Percentiles rank a stretch among this genome's conserved stretches.
Evolutionary conservation across 768 basidiomycete genomes (phyloP).

Genomic region (Lentinula lateritia): DNA sequence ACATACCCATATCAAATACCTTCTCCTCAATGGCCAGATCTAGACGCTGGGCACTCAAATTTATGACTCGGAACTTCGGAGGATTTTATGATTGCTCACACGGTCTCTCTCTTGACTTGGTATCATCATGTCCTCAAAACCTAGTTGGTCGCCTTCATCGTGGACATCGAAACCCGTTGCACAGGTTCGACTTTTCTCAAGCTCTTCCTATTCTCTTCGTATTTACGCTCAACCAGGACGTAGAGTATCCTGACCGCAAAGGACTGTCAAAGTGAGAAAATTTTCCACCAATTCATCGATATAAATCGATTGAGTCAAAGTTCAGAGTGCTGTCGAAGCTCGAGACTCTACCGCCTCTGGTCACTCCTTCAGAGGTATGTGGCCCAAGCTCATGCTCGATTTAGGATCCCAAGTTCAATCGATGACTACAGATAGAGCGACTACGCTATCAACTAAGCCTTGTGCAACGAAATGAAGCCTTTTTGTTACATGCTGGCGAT

Average conservation of each 20-base stretch:
- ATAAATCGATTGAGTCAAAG: conserved; percentile 7
- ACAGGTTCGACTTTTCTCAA: conserved; percentile 41
- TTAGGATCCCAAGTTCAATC: neutral
- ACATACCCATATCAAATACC: no score
- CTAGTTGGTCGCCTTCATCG: conserved; percentile 64
- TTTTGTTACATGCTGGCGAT: conserved; percentile 95
- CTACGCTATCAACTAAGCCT: conserved; percentile 73
- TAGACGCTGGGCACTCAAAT: no score
- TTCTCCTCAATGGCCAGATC: no score
- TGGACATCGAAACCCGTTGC: conserved; percentile 77
- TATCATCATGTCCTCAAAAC: neutral
- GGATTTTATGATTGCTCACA: neutral
- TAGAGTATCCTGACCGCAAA: conserved; percentile 62
- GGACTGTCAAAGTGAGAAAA: conserved; percentile 49
- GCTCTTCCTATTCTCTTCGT: neutral
- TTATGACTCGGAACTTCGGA: no score
- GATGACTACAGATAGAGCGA: conserved; percentile 60
- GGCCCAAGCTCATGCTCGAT: conserved; percentile 1
- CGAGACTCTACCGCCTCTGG: conserved; percentile 76
- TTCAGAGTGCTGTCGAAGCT: conserved; percentile 77
- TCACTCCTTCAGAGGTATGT: conserved; percentile 86
- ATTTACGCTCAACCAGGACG: conserved; percentile 31
- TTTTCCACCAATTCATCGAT: conserved; percentile 4
- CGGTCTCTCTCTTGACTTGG: neutral
- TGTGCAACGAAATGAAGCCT: conserved; percentile 84